Conservation (phyloP, 495 filamentous ascomycete species). For the Tetracladium marchalianum region DNA sequence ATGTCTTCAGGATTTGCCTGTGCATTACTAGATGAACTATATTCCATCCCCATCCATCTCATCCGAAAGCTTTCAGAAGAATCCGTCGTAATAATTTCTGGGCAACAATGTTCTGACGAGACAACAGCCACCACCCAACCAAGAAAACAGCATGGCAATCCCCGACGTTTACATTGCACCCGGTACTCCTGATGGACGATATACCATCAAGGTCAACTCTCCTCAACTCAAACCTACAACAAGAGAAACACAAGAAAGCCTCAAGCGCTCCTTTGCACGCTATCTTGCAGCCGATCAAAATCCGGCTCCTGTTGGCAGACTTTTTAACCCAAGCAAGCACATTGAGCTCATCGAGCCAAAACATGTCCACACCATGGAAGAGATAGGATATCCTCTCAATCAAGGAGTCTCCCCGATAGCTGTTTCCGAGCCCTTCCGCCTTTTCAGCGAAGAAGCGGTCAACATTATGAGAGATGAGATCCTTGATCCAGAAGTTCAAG, state of each 20-base stretch:
- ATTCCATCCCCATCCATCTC: too few species aligned
- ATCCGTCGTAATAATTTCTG: too few species aligned
- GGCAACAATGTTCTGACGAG: too few species aligned
- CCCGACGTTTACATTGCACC: slow-evolving; percentile 11
- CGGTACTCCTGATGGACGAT: slow-evolving; percentile 9
- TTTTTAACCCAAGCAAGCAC: slow-evolving; percentile 18
- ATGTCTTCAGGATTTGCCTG: too few species aligned
- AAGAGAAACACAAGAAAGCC: slow-evolving; percentile 18
- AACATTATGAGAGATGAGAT: slow-evolving; percentile 57
- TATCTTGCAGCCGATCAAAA: slow-evolving; percentile 16
- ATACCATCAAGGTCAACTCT: slow-evolving; percentile 10
- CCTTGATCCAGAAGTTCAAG: slow-evolving; percentile 50
- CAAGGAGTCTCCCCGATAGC: slow-evolving; percentile 53
- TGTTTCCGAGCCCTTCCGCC: slow-evolving; percentile 62
- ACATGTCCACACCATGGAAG: slow-evolving; percentile 20
- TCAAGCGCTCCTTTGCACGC: slow-evolving; percentile 19
- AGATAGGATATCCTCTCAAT: slow-evolving; percentile 16
- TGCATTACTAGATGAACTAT: too few species aligned
- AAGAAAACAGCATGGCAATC: slow-evolving; percentile 12
- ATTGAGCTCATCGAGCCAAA: slow-evolving; percentile 16
- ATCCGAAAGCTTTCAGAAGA: too few species aligned
- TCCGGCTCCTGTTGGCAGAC: slow-evolving; percentile 12
- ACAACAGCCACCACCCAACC: too few species aligned
- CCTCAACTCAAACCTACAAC: slow-evolving; percentile 14
- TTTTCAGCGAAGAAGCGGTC: slow-evolving; percentile 61